These are phyloP conservation scores for Naumovozyma baii DNA, from an alignment of 805 yeast species.

Conservation along the genomic window DNA sequence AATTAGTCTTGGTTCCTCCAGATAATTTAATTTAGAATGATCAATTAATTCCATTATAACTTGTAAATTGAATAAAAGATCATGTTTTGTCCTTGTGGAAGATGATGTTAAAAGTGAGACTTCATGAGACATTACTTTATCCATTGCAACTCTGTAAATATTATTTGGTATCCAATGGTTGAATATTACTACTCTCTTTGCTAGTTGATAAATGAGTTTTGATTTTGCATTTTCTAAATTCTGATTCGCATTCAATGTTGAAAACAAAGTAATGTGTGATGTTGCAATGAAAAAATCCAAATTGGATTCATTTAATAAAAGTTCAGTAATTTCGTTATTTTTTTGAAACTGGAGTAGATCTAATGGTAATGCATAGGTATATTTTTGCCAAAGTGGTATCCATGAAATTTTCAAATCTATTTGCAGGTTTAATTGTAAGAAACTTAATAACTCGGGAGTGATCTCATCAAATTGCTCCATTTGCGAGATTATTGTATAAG, in stretches of 20 bases:
- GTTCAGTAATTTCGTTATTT: background rate
- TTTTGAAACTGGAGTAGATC: background rate
- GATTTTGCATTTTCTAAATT: no score
- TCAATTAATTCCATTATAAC: slow-evolving; percentile 28
- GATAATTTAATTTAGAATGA: slow-evolving; percentile 24
- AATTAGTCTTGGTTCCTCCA: slow-evolving; percentile 17
- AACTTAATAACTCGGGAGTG: slow-evolving; percentile 5
- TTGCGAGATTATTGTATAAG: slow-evolving; percentile 12
- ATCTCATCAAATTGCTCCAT: slow-evolving; percentile 12
- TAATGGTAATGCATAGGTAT: background rate
- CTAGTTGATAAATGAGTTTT: slow-evolving; percentile 10
- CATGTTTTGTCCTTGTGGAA: background rate
- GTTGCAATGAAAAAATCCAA: slow-evolving; percentile 19
- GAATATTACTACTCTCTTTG: slow-evolving; percentile 10
- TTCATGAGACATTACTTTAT: slow-evolving; percentile 1
- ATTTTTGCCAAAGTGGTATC: slow-evolving; percentile 18
- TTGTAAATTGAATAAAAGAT: slow-evolving; percentile 13
- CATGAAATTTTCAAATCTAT: slow-evolving; percentile 10
- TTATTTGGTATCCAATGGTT: slow-evolving; percentile 7
- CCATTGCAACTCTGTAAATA: slow-evolving; percentile 4
- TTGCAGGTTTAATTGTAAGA: slow-evolving; percentile 8
- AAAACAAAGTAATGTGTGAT: slow-evolving; percentile 1
- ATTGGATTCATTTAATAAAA: slow-evolving; percentile 7
- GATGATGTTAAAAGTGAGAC: no score
- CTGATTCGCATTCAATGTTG: no score